Evolutionary conservation across 2,329 filamentous ascomycete species (phyloP).

Genomic region (Phoma herbarum): DNA sequence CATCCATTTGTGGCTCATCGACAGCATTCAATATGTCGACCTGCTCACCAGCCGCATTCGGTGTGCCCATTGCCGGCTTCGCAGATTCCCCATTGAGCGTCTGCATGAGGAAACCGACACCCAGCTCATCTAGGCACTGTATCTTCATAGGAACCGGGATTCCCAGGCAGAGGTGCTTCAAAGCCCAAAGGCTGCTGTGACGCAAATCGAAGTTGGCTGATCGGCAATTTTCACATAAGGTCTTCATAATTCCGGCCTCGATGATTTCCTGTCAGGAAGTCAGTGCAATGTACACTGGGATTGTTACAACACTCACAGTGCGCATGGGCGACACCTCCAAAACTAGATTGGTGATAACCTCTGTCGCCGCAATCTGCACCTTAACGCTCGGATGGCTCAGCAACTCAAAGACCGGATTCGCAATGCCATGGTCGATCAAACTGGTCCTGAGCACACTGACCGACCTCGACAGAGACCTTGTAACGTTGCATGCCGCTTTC

Average conservation of each 20-base stretch:
- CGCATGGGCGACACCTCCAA: conserved; percentile 92
- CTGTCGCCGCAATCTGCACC: conserved; percentile 85
- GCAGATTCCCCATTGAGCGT: conserved; percentile 71
- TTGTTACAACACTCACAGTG: conserved; percentile 66
- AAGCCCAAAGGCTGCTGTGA: conserved; percentile 87
- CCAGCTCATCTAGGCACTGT: conserved; percentile 78
- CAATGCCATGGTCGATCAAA: conserved; percentile 84
- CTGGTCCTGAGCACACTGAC: conserved; percentile 85
- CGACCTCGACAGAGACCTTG: conserved; percentile 83
- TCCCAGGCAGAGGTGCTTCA: conserved; percentile 87
- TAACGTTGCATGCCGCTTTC: conserved; percentile 83
- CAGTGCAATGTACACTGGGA: conserved; percentile 10
- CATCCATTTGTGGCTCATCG: conserved; percentile 53
- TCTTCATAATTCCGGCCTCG: conserved; percentile 75
- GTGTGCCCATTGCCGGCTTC: conserved; percentile 60
- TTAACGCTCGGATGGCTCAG: conserved; percentile 78
- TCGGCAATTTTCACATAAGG: conserved; percentile 84
- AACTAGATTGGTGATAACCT: conserved; percentile 84
- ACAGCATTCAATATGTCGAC: conserved; percentile 67
- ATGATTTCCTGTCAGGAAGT: conserved; percentile 65
- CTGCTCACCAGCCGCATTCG: conserved; percentile 68
- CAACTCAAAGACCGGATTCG: conserved; percentile 77
- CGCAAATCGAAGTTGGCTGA: conserved; percentile 81
- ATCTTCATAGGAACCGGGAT: conserved; percentile 77
- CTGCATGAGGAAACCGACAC: conserved; percentile 80